Conservation (phyloP, 139 green algal genomes). For the Picochlorum sp. region DNA sequence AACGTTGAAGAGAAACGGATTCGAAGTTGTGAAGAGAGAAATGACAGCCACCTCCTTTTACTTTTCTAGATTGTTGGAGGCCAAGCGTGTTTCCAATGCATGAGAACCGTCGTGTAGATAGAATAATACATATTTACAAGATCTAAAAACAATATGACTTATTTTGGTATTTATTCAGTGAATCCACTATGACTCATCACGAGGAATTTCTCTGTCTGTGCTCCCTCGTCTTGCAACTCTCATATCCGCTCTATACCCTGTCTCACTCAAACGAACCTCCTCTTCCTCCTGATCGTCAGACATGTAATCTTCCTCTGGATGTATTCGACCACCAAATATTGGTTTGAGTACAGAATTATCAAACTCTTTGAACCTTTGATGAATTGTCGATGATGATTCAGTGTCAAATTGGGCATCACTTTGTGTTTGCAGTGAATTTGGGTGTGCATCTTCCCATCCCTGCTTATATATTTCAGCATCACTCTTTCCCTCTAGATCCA, state of each 20-base stretch:
- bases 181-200: too few species aligned
- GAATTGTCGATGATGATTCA: slow-evolving; percentile 3
- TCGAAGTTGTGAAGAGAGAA: slow-evolving; percentile 62
- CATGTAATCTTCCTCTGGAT: background rate
- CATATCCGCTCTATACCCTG: too few species aligned
- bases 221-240: too few species aligned
- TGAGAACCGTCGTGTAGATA: too few species aligned
- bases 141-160: too few species aligned
- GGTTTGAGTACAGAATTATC: slow-evolving; percentile 39
- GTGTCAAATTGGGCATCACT: slow-evolving; percentile 3
- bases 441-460: slow-evolving; percentile 15
- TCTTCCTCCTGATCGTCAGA: background rate
- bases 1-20: slow-evolving; percentile 58
- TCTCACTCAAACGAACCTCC: too few species aligned
- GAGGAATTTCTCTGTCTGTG: too few species aligned
- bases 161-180: too few species aligned
- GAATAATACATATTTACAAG: too few species aligned
- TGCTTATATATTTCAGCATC: slow-evolving; percentile 29
- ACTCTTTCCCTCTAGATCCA: slow-evolving; percentile 31
- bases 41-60: slow-evolving; percentile 99
- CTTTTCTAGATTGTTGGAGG: slow-evolving; percentile 84
- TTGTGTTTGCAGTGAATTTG: background rate
- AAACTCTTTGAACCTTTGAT: slow-evolving; percentile 33
- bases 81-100: background rate
- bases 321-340: slow-evolving; percentile 35